Base-by-base conservation (phyloP, 2,329 filamentous ascomycete genomes). In the Stylonectria norvegica region DNA sequence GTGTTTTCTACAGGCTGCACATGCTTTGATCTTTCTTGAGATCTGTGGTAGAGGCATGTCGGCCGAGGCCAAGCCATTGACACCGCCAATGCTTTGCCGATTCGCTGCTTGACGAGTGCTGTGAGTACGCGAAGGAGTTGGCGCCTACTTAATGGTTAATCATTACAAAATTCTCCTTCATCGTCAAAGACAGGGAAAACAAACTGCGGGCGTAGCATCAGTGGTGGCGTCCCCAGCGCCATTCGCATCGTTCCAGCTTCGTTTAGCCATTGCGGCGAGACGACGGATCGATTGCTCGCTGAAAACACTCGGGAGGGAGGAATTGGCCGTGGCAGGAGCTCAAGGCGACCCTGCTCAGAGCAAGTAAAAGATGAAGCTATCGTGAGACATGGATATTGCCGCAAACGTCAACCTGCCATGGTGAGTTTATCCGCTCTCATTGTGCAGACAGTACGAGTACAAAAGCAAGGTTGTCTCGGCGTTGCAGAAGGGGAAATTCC, bases 11-110 rank as follows among this genome's bases (percentile, higher is more conserved):
- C 66, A 69, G 15, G 65, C 61, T 14, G 66, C 62, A 15, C 66
- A 69, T 0, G 66, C 66, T 48, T 67, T 67, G 27, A 67, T 64
- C 42, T 65, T 66, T 20, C 64, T 53, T 5, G 64, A 67, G 39
- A 67, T 67, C 33, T 62, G 59, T 28, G 60, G 59, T 5, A 61
- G 20, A 2, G 47, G 49, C 4, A 53, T 27, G 5, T 56, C 55
- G 28, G 36, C 45, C 0, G 50, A 33, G 1, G 42, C 8, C 3
- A 47, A 29, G 4, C 47, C 43, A 6, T 36, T 28, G 22, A 53
- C 20, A 4, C 47, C 43, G 5, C 39, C 27, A 20, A 53, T 23
- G 1, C 52, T 55, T 14, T 55, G 53, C 4, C 53, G 49, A 14
- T 45, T 41, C 16, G 47, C 38, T 5, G 46, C 35, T 3, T 48